Conservation (phyloP, 2,329 filamentous ascomycete species). For the Xylaria hypoxylon region DNA sequence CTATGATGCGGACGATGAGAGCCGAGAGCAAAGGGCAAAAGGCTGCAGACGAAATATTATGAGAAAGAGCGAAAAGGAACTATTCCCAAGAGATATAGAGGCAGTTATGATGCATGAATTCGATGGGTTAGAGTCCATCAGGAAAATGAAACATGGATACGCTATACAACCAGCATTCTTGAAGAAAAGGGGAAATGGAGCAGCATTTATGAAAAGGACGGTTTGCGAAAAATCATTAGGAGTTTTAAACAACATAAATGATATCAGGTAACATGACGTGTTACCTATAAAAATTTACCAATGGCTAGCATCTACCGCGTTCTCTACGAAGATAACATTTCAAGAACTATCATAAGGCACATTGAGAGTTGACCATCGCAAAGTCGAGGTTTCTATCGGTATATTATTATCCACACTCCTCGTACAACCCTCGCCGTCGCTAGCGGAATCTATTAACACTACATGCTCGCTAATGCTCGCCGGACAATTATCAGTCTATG, state of each 20-base stretch:
- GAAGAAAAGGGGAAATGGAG: not conserved
- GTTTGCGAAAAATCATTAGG: not conserved
- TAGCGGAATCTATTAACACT: slow-evolving; percentile 38
- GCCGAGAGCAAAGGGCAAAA: too few relatives aligned
- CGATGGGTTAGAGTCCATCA: not conserved
- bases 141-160: not conserved
- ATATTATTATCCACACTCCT: slow-evolving; percentile 39
- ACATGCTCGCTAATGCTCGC: slow-evolving; percentile 29
- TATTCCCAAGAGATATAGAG: not conserved
- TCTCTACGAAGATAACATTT: not conserved
- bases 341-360: not conserved
- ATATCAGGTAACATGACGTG: not conserved
- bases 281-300: not conserved
- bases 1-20: too few relatives aligned
- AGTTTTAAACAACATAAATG: not conserved
- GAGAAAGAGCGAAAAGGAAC: not conserved
- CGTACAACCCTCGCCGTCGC: slow-evolving; percentile 23
- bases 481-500: slow-evolving; percentile 28
- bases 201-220: not conserved
- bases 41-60: not conserved
- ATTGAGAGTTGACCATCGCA: not conserved
- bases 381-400: slow-evolving; percentile 29
- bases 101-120: not conserved
- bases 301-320: not conserved
- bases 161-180: not conserved